These are phyloP conservation scores for Dictyostelium discoideum DNA, from an alignment of 78 protist species.

Conservation along the genomic window DNA sequence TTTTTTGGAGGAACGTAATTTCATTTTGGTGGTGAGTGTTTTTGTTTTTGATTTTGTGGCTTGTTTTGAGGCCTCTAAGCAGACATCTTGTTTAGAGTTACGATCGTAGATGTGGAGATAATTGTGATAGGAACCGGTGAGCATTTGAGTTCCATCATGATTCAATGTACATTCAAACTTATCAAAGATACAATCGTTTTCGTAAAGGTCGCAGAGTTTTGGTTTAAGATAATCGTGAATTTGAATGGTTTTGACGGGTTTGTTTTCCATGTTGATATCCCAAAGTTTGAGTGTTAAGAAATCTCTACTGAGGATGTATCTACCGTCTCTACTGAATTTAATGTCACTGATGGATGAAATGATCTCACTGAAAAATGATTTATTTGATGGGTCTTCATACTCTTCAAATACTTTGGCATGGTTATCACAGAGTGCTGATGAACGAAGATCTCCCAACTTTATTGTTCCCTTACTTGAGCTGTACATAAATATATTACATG, in stretches of 20 bases:
- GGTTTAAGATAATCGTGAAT: constrained; percentile 94
- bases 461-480: constrained; percentile 89
- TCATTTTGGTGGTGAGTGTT: constrained; percentile 71
- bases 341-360: constrained; percentile 93
- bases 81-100: constrained; percentile 71
- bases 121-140: constrained; percentile 96
- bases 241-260: constrained; percentile 59
- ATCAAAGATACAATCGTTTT: constrained; percentile 97
- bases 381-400: constrained; percentile 40
- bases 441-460: constrained; percentile 90
- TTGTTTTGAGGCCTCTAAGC: constrained; percentile 79
- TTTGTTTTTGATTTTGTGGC: constrained; percentile 69
- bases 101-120: constrained; percentile 92
- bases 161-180: constrained; percentile 93
- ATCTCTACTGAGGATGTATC: constrained; percentile 96
- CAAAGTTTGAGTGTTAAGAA: constrained; percentile 93
- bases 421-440: constrained; percentile 90
- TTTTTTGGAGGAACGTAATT: constrained; percentile 67
- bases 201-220: constrained; percentile 95
- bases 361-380: constrained; percentile 96
- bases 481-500: constrained; percentile 92
- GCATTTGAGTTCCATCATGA: constrained; percentile 86
- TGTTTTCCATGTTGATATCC: constrained; percentile 82
- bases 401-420: constrained; percentile 84
- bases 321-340: constrained; percentile 91